Conservation (phyloP, 1,284 basidiomycete genomes). For the Abortiporus biennis region DNA sequence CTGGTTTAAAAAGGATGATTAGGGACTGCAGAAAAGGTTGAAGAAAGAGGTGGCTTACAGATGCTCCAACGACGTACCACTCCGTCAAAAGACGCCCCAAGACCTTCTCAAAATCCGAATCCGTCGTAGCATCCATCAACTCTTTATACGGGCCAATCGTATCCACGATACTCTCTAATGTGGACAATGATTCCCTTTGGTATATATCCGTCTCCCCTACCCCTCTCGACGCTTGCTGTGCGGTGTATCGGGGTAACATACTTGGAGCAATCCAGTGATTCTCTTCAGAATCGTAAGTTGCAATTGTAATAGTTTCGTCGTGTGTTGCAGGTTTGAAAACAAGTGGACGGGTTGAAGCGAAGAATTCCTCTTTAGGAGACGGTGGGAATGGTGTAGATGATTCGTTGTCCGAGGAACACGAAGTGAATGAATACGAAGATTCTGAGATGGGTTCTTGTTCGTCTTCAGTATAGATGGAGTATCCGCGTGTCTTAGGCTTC, state of each 20-base stretch:
- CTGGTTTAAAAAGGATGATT: slow-evolving; percentile 7
- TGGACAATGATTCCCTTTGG: slow-evolving; percentile 23
- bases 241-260: slow-evolving; percentile 33
- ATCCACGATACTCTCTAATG: slow-evolving; percentile 36
- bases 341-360: too few species aligned
- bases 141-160: slow-evolving; percentile 50
- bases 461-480: slow-evolving; percentile 8
- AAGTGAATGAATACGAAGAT: slow-evolving; percentile 1
- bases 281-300: not conserved
- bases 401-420: slow-evolving; percentile 12
- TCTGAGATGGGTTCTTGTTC: slow-evolving; percentile 19
- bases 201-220: too few species aligned
- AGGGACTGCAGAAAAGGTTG: not conserved
- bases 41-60: slow-evolving; percentile 15
- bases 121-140: slow-evolving; percentile 38
- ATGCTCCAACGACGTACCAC: slow-evolving; percentile 30
- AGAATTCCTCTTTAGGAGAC: not conserved
- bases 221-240: too few species aligned
- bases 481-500: not conserved
- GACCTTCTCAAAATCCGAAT: slow-evolving; percentile 44
- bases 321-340: too few species aligned
- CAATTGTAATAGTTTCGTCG: too few species aligned
- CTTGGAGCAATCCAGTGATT: slow-evolving; percentile 17
- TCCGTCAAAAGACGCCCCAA: slow-evolving; percentile 25
- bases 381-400: slow-evolving; percentile 11